A percentile compares a stretch with the other conserved stretches of the same genome.
These are phyloP conservation scores for Metschnikowia kofuensis DNA, from an alignment of 805 yeast species.

Conservation along the genomic window DNA sequence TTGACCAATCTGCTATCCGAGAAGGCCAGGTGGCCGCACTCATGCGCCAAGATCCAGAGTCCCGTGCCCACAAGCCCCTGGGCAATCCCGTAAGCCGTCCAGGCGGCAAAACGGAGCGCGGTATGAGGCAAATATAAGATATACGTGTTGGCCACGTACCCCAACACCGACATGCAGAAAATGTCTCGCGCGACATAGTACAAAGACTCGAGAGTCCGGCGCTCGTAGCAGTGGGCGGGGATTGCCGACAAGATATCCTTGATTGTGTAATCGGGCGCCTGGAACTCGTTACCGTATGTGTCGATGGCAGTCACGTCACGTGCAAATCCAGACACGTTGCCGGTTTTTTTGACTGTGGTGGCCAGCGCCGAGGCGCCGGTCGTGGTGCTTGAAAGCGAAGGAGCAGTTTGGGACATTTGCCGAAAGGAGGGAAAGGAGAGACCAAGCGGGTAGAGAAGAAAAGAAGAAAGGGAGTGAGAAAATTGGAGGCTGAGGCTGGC, in stretches of 20 bases:
- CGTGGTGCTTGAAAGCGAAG: conserved; percentile 8
- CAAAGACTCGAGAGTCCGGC: conserved; percentile 53
- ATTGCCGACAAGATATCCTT: conserved; percentile 71
- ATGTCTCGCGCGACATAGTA: conserved; percentile 70
- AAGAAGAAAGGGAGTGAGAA: no score
- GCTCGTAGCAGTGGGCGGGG: conserved; percentile 71
- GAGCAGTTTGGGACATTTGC: conserved; percentile 15
- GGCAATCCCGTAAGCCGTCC: conserved; percentile 53
- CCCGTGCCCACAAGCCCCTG: conserved; percentile 75
- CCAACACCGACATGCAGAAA: conserved; percentile 44
- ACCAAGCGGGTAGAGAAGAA: not conserved
- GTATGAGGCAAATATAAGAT: conserved; percentile 41
- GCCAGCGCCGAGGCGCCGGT: conserved; percentile 6
- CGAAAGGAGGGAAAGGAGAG: not conserved
- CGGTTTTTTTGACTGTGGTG: conserved; percentile 26
- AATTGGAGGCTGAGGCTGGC: no score
- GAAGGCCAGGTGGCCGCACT: conserved; percentile 89
- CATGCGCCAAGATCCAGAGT: conserved; percentile 84
- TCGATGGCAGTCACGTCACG: conserved; percentile 46
- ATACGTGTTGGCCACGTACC: conserved; percentile 49
- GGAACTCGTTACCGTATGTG: conserved; percentile 63
- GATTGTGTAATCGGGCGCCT: conserved; percentile 72
- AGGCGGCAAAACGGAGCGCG: conserved; percentile 49
- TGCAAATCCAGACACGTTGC: conserved; percentile 42
- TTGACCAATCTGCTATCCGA: conserved; percentile 68